These are phyloP conservation scores for Tolypocladium sp. DNA, from an alignment of 2,329 filamentous ascomycete species.

Conservation along the genomic window DNA sequence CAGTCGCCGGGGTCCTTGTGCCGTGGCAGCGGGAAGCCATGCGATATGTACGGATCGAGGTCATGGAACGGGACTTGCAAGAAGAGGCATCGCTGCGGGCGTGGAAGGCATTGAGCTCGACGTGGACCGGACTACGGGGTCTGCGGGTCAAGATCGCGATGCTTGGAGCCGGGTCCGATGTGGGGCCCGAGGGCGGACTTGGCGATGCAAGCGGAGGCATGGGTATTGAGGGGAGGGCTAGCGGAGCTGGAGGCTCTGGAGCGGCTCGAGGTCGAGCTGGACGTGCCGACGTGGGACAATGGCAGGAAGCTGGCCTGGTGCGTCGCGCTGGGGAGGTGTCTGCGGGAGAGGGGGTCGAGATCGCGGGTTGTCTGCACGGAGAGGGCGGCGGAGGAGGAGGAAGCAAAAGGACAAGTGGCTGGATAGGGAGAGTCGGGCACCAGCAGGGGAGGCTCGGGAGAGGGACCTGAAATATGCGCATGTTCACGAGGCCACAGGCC, in stretches of 20 bases:
- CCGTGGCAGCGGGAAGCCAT: conserved; percentile 33
- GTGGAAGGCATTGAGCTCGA: conserved; percentile 27
- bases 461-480: background rate
- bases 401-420: too few relatives aligned
- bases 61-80: conserved; percentile 27
- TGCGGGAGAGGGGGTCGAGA: conserved; percentile 11
- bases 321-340: conserved; percentile 14
- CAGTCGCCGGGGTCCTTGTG: conserved; percentile 22
- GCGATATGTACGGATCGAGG: conserved; percentile 31
- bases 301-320: conserved; percentile 27
- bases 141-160: conserved; percentile 28
- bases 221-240: conserved; percentile 20
- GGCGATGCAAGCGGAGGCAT: conserved; percentile 6
- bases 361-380: conserved; percentile 15
- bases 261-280: conserved; percentile 31
- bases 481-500: background rate
- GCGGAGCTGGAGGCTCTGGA: conserved; percentile 19
- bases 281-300: conserved; percentile 18
- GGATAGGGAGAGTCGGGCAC: too few relatives aligned
- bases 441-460: too few relatives aligned
- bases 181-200: background rate
- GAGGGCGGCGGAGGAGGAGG: too few relatives aligned
- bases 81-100: conserved; percentile 14
- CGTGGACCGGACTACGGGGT: conserved; percentile 27
- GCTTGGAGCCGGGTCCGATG: background rate